Evolutionary conservation across 805 yeast genomes (phyloP).

Genomic region (Torulaspora delbrueckii): DNA sequence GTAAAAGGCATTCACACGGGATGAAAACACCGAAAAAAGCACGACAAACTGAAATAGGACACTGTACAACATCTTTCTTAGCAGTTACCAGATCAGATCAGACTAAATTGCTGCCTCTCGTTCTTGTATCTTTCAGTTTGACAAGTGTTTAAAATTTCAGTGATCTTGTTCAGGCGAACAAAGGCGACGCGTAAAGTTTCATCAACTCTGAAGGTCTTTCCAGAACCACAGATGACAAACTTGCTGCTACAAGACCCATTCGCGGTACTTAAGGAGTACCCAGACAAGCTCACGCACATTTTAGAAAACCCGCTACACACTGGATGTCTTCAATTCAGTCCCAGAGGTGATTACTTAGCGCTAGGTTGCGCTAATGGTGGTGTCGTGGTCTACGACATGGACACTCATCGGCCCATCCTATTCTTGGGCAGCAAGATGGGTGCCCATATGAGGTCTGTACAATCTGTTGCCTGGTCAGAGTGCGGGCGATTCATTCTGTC

Average conservation of each 20-base stretch:
- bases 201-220: neutral
- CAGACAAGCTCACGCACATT: constrained; percentile 74
- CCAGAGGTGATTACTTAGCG: constrained; percentile 81
- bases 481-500: constrained; percentile 67
- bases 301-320: constrained; percentile 57
- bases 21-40: constrained; percentile 22
- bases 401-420: constrained; percentile 42
- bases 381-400: constrained; percentile 67
- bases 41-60: constrained; percentile 17
- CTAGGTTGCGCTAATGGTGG: constrained; percentile 73
- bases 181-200: constrained; percentile 11
- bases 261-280: constrained; percentile 85
- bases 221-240: constrained; percentile 39
- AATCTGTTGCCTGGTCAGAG: constrained; percentile 68
- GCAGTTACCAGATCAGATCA: neutral
- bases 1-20: constrained; percentile 40
- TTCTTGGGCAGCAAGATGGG: constrained; percentile 45
- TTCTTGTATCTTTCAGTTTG: neutral
- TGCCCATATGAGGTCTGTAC: constrained; percentile 69
- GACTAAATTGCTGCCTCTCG: neutral
- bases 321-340: constrained; percentile 62
- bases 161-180: constrained; percentile 1
- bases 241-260: constrained; percentile 83
- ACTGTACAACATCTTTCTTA: constrained; percentile 6
- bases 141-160: neutral